Conservation (phyloP, 1,284 basidiomycete genomes). For the Agroathelia rolfsii region DNA sequence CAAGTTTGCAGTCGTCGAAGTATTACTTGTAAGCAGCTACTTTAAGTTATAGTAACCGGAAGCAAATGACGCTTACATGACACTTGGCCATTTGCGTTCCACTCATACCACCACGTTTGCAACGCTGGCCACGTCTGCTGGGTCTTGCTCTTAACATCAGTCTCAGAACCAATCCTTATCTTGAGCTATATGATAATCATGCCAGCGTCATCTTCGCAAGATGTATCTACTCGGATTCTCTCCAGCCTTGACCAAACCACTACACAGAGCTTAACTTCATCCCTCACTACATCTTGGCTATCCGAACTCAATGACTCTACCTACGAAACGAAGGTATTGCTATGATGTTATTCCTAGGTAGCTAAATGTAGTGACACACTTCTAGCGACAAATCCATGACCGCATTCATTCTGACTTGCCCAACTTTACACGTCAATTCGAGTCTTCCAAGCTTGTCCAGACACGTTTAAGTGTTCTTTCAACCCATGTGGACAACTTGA, state of each 20-base stretch:
- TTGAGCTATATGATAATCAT: no score
- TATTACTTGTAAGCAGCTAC: no score
- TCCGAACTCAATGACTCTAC: slow-evolving; percentile 61
- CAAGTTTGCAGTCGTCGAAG: no score
- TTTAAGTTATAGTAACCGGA: no score
- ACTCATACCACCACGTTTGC: no score
- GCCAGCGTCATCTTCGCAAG: no score
- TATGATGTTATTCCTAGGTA: slow-evolving; percentile 4
- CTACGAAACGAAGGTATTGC: slow-evolving; percentile 51
- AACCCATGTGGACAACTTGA: slow-evolving; percentile 41
- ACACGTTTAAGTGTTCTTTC: slow-evolving; percentile 43
- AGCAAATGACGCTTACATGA: no score
- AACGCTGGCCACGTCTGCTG: no score
- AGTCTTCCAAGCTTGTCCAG: slow-evolving; percentile 53
- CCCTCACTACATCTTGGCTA: slow-evolving; percentile 57
- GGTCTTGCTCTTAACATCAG: no score
- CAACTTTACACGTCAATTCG: slow-evolving; percentile 52
- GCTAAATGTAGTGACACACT: slow-evolving; percentile 6
- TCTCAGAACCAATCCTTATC: no score
- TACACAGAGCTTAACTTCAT: slow-evolving; percentile 43
- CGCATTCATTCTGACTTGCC: slow-evolving; percentile 55
- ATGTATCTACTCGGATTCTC: slow-evolving; percentile 59
- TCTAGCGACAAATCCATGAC: slow-evolving; percentile 54
- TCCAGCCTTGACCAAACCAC: slow-evolving; percentile 56
- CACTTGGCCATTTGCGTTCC: no score